These are phyloP conservation scores for Amyloporia xantha DNA, from an alignment of 768 basidiomycete genomes.

Conservation along the genomic window DNA sequence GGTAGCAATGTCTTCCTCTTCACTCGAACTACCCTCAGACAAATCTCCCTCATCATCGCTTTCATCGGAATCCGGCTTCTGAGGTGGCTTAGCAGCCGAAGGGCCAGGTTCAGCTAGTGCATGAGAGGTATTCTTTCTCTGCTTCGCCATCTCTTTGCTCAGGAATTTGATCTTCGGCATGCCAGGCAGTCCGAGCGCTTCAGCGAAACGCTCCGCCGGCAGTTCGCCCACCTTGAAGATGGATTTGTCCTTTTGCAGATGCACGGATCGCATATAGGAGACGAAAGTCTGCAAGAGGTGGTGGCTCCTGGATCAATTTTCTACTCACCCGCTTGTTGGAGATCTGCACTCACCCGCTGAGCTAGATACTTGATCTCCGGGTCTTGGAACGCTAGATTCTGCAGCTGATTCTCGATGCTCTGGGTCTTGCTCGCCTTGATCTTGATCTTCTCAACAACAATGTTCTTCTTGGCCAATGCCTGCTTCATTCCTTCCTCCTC, in stretches of 20 bases:
- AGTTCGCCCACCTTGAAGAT: conserved; percentile 84
- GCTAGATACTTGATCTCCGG: conserved; percentile 97
- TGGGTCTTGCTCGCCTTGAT: conserved; percentile 83
- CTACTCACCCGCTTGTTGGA: too few species aligned
- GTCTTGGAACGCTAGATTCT: conserved; percentile 89
- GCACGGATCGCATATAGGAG: conserved; percentile 87
- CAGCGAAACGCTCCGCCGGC: conserved; percentile 79
- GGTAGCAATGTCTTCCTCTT: conserved; percentile 23
- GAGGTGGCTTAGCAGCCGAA: conserved; percentile 4
- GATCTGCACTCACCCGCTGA: conserved; percentile 62
- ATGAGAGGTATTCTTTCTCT: conserved; percentile 58
- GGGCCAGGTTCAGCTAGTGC: background rate
- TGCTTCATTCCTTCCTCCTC: conserved; percentile 89
- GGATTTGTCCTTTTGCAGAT: conserved; percentile 90
- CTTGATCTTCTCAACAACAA: conserved; percentile 76
- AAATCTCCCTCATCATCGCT: conserved; percentile 20
- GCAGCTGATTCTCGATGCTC: conserved; percentile 79
- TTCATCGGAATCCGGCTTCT: conserved; percentile 12
- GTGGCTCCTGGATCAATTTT: background rate
- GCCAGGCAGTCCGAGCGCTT: conserved; percentile 88
- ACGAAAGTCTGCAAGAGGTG: conserved; percentile 95
- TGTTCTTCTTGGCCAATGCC: conserved; percentile 62
- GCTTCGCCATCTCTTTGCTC: conserved; percentile 57
- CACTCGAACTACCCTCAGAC: conserved; percentile 17
- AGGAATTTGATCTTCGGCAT: conserved; percentile 94